Evolutionary conservation across 2,329 filamentous ascomycete genomes (phyloP), one percentile per base, ranked within the genome.

Genomic region (Hortaea sp.): DNA sequence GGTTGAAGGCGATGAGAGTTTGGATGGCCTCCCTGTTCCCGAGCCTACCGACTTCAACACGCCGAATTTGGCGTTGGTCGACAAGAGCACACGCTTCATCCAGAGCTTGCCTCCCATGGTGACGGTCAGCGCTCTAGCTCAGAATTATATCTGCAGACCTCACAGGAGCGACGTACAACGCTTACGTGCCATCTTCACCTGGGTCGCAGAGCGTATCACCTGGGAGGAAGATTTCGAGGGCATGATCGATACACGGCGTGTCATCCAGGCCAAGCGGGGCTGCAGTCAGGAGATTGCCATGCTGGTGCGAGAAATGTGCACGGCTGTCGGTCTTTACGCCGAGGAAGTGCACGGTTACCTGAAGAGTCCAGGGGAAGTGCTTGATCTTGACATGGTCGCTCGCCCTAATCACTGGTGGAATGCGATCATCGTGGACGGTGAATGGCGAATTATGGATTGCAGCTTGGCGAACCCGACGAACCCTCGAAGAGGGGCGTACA

Each of bases 401-500:
- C 80, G 83, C 29, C 77, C 90, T 0, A 98, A 98, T 60, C 92
- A 98, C 67, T 97, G 85, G 81, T 98, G 92, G 92, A 98, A 98
- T 57, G 82, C 88, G 0, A 87, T 97, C 12, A 70, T 95, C 32
- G 82, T 95, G 6, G 92, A 98, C 64, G 84, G 85, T 20, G 88
- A 95, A 67, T 98, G 92, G 92, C 84, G 92, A 43, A 85, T 97
- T 54, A 87, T 98, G 71, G 92, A 98, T 65, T 92, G 88, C 63
- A 94, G 88, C 32, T 73, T 98, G 41, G 88, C 92, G 4, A 89
- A 84, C 52, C 89, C 90, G 9, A 95, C 90, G 0, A 88, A 97
- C 58, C 90, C 92, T 7, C 81, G 79, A 47, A 79, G 94, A 41
- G 74, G 72, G 11, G 72, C 81, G 30, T 97, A 94, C 66, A 94